Evolutionary conservation across 192 early-diverging fungal species (phyloP).

Genomic region (Lobosporangium transversale): DNA sequence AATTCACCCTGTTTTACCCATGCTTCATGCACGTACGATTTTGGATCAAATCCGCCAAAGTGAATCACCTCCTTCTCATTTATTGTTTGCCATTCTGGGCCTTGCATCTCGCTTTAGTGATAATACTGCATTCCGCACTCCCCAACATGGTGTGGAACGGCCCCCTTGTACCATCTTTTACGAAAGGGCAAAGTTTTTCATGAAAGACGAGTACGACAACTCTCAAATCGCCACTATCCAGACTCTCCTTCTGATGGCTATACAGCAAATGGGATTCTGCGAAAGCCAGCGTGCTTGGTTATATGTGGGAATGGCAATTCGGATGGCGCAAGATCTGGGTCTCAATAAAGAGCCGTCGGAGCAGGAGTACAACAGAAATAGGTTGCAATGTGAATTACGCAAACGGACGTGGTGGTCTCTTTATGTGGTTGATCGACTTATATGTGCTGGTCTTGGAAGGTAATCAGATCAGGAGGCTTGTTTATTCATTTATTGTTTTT

Average conservation of each 20-base stretch:
- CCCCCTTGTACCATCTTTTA: constrained; percentile 61
- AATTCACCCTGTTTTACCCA: constrained; percentile 73
- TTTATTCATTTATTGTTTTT: neutral
- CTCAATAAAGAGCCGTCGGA: constrained; percentile 69
- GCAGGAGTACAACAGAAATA: constrained; percentile 60
- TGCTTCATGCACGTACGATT: constrained; percentile 62
- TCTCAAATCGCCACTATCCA: constrained; percentile 70
- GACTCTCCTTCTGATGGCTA: constrained; percentile 70
- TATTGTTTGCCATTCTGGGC: constrained; percentile 66
- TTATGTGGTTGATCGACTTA: constrained; percentile 76
- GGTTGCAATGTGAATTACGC: constrained; percentile 62
- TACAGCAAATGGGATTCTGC: constrained; percentile 78
- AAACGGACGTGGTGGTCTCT: constrained; percentile 82
- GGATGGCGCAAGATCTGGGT: constrained; percentile 81
- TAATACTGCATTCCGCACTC: constrained; percentile 49
- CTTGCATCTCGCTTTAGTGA: constrained; percentile 60
- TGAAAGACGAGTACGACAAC: constrained; percentile 74
- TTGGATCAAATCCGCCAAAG: constrained; percentile 45
- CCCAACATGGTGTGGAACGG: constrained; percentile 57
- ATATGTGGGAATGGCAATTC: constrained; percentile 70
- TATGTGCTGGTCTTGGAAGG: constrained; percentile 73
- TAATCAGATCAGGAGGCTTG: constrained; percentile 18
- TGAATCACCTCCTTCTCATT: constrained; percentile 50
- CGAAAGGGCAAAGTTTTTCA: constrained; percentile 74
- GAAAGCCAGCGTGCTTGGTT: constrained; percentile 76